phyloP scores from a whole-genome alignment of 495 filamentous ascomycete genomes.

The Elaphomyces granulatus region DNA sequence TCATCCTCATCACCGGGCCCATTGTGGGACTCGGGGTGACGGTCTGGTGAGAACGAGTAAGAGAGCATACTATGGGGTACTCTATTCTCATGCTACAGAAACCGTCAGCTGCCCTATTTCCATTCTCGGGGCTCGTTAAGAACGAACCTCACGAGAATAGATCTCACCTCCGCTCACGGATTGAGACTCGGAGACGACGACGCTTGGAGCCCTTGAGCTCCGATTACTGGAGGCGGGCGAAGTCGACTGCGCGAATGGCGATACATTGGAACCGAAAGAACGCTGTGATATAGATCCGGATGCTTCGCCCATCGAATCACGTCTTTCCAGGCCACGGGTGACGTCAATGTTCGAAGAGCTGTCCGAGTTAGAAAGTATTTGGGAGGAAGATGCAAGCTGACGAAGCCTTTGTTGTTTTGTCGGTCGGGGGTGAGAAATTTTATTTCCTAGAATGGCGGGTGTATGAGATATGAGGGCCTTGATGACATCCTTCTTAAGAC shows the following conservation, averaged over 20 bases:
- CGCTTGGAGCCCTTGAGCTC: constrained; percentile 13
- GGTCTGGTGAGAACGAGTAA: no score
- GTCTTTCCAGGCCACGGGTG: constrained; percentile 22
- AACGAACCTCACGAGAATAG: constrained; percentile 29
- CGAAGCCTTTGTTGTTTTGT: constrained; percentile 63
- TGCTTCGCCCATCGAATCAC: constrained; percentile 25
- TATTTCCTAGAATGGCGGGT: constrained; percentile 93
- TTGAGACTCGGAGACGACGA: constrained; percentile 17
- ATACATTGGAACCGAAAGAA: constrained; percentile 25
- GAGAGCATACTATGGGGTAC: no score
- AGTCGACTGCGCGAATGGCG: constrained; percentile 25
- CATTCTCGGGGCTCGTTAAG: no score
- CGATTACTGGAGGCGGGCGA: constrained; percentile 26
- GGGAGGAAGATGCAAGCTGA: constrained; percentile 50
- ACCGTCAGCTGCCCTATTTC: no score
- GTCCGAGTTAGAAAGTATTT: constrained; percentile 37
- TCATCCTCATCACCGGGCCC: constrained; percentile 24
- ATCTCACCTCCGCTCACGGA: constrained; percentile 29
- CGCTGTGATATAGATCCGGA: constrained; percentile 26
- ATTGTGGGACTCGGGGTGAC: no score
- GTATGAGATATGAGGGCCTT: constrained; percentile 89
- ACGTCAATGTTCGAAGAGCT: constrained; percentile 21
- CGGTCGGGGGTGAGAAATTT: constrained; percentile 76
- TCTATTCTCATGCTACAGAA: no score
- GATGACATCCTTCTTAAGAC: constrained; percentile 87